Conservation (phyloP, 176 grass and related monocot species). For the Chrysopogon serrulatus region DNA sequence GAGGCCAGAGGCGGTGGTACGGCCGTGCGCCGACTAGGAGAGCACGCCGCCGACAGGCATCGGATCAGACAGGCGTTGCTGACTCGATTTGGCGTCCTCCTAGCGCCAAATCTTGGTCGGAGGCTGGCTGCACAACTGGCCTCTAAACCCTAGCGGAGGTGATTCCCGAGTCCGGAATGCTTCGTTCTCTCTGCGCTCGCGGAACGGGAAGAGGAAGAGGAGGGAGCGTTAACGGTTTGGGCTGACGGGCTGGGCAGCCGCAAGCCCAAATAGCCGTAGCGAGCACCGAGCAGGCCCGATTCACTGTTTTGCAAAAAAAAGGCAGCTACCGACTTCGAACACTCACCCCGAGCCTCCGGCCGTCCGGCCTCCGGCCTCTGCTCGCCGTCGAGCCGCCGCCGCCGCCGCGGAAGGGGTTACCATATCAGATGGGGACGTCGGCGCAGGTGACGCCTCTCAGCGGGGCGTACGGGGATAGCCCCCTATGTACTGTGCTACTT, state of each 20-base stretch:
- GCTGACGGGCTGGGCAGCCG: background rate
- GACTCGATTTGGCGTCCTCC: background rate
- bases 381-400: constrained; percentile 15
- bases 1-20: background rate
- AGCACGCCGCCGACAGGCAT: background rate
- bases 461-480: constrained; percentile 67
- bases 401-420: background rate
- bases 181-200: background rate
- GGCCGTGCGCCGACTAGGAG: background rate
- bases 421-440: constrained; percentile 60
- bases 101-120: background rate
- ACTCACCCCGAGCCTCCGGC: background rate
- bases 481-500: constrained; percentile 77
- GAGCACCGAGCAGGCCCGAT: background rate
- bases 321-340: background rate
- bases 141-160: background rate
- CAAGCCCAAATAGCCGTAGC: background rate
- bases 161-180: background rate
- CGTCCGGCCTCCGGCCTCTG: background rate
- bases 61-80: background rate
- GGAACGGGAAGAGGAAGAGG: no score
- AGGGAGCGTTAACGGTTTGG: no score
- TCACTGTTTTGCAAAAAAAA: background rate
- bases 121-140: background rate
- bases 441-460: constrained; percentile 82